Conservation (phyloP, 2,329 filamentous ascomycete species). For the Tolypocladium album region DNA sequence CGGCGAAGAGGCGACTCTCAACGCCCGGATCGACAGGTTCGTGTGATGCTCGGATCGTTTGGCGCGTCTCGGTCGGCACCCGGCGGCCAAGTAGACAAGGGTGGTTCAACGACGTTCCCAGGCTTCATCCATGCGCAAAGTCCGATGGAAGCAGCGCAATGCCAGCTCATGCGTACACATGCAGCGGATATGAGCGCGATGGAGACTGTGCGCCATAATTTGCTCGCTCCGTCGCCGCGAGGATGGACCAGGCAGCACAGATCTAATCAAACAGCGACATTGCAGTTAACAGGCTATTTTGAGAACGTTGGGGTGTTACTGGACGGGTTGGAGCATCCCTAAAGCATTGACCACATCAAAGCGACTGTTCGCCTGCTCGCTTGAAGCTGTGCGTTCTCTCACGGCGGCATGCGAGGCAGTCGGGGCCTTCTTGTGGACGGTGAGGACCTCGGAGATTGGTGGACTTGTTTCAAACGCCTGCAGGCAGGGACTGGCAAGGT, state of each 20-base stretch:
- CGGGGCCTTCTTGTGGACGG: background rate
- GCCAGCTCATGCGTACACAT: background rate
- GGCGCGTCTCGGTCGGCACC: background rate
- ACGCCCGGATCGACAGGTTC: background rate
- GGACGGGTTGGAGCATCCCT: background rate
- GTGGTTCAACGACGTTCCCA: background rate
- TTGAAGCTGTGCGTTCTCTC: background rate
- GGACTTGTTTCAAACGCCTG: slow-evolving; percentile 1
- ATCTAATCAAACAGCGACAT: background rate
- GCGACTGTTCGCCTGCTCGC: background rate
- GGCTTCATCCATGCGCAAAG: background rate
- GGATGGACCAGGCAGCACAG: background rate
- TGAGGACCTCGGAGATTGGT: background rate
- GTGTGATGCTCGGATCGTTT: background rate
- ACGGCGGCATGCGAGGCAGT: background rate
- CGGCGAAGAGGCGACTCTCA: background rate
- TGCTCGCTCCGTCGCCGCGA: background rate
- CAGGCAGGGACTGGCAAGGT: background rate
- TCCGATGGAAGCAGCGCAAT: background rate
- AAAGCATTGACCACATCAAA: background rate
- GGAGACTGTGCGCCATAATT: background rate
- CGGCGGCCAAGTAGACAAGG: background rate
- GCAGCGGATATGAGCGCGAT: background rate
- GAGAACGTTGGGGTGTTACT: background rate
- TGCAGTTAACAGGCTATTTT: background rate